Evolutionary conservation across 2,329 filamentous ascomycete species (phyloP).

Genomic region (Penicillium expansum): DNA sequence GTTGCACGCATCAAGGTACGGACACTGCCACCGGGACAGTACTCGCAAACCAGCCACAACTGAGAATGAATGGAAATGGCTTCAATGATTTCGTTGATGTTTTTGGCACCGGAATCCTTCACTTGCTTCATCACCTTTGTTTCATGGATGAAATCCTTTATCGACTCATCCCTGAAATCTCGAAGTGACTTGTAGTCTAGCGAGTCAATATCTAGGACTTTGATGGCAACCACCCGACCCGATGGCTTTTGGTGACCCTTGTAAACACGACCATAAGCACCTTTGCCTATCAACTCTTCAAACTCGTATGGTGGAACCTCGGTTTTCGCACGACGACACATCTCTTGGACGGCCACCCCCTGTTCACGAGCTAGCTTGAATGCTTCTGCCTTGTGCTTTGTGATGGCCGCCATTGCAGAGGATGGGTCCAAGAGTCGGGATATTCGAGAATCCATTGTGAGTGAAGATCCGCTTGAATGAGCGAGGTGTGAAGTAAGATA

Average conservation of each 20-base stretch:
- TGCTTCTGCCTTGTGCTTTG: slow-evolving; percentile 50
- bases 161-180: slow-evolving; percentile 49
- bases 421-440: slow-evolving; percentile 42
- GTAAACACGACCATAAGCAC: slow-evolving; percentile 52
- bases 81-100: slow-evolving; percentile 64
- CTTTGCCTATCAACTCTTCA: slow-evolving; percentile 52
- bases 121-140: slow-evolving; percentile 62
- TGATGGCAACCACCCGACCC: slow-evolving; percentile 49
- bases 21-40: slow-evolving; percentile 65
- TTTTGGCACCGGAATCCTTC: slow-evolving; percentile 60
- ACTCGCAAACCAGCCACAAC: slow-evolving; percentile 65
- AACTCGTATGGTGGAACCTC: slow-evolving; percentile 49
- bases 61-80: slow-evolving; percentile 63
- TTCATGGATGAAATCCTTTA: slow-evolving; percentile 59
- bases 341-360: slow-evolving; percentile 45
- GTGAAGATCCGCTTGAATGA: not conserved
- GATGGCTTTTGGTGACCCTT: slow-evolving; percentile 45
- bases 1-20: slow-evolving; percentile 57
- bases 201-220: slow-evolving; percentile 52
- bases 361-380: slow-evolving; percentile 48
- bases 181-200: slow-evolving; percentile 48
- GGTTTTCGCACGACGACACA: slow-evolving; percentile 46
- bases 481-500: not conserved
- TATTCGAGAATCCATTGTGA: slow-evolving; percentile 32
- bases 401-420: slow-evolving; percentile 45